phyloP scores from a whole-genome alignment of 78 protist species.

The Dictyostelium capitatum region DNA sequence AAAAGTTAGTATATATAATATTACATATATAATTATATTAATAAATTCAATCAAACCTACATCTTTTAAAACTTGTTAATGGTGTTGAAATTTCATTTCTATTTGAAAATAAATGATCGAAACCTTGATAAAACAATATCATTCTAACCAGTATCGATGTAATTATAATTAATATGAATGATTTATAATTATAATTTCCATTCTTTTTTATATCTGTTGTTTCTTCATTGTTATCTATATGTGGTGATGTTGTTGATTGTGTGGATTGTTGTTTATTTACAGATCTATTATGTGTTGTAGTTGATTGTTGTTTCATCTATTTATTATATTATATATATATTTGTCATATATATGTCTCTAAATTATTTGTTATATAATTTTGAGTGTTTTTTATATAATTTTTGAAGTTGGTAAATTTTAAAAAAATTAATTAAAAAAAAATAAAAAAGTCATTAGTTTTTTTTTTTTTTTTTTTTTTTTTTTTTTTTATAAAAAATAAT shows the following conservation, averaged over 20 bases:
- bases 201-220: background rate
- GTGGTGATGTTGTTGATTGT: background rate
- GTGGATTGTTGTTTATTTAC: background rate
- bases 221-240: too few relatives aligned
- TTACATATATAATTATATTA: background rate
- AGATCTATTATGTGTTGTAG: too few relatives aligned
- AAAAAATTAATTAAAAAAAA: too few relatives aligned
- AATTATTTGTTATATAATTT: too few relatives aligned
- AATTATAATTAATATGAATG: conserved; percentile 45
- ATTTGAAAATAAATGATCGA: conserved; percentile 38
- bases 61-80: conserved; percentile 72
- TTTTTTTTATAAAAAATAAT: too few relatives aligned
- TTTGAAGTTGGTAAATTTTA: too few relatives aligned
- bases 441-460: too few relatives aligned
- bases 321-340: too few relatives aligned
- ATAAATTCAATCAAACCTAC: conserved; percentile 4
- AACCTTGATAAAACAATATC: conserved; percentile 61
- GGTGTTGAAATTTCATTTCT: conserved; percentile 81
- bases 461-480: too few relatives aligned
- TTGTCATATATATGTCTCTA: too few relatives aligned
- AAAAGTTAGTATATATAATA: background rate
- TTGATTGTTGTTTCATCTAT: too few relatives aligned
- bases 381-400: too few relatives aligned
- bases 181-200: conserved; percentile 17
- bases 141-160: conserved; percentile 7